Conservation (phyloP, 1,284 basidiomycete genomes). For the Sanghuangporus weigelae region DNA sequence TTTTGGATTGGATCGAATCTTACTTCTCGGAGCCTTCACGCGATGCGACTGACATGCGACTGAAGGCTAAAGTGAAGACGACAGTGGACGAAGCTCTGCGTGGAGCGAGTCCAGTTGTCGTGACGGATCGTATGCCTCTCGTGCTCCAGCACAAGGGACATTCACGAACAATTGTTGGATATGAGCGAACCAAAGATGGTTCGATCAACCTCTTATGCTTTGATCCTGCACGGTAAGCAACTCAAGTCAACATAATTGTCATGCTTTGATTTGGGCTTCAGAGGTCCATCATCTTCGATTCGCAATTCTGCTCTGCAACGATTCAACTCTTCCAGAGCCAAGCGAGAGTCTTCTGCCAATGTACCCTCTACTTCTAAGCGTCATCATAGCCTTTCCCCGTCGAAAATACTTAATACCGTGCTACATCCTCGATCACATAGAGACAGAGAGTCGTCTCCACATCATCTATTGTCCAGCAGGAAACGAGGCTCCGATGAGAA, state of each 20-base stretch:
- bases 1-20: conserved; percentile 61
- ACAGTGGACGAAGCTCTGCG: conserved; percentile 45
- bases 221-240: conserved; percentile 68
- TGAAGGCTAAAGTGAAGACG: conserved; percentile 9
- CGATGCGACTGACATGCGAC: conserved; percentile 21
- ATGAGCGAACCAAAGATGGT: conserved; percentile 58
- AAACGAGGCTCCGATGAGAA: conserved; percentile 20
- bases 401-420: conserved; percentile 11
- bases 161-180: conserved; percentile 81
- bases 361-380: background rate
- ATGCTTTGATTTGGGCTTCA: background rate
- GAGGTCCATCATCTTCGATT: conserved; percentile 5
- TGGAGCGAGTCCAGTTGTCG: conserved; percentile 43
- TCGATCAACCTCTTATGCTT: conserved; percentile 64
- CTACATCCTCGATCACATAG: conserved; percentile 11
- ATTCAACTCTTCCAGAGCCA: conserved; percentile 18
- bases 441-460: background rate
- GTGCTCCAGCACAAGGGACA: conserved; percentile 80
- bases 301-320: conserved; percentile 1
- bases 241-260: conserved; percentile 14
- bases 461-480: background rate
- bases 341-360: conserved; percentile 12
- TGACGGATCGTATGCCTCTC: conserved; percentile 67
- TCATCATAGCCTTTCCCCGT: background rate
- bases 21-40: conserved; percentile 50